Evolutionary conservation across 441 rosid genomes (phyloP).

Genomic region (Francoa sonchifolia): DNA sequence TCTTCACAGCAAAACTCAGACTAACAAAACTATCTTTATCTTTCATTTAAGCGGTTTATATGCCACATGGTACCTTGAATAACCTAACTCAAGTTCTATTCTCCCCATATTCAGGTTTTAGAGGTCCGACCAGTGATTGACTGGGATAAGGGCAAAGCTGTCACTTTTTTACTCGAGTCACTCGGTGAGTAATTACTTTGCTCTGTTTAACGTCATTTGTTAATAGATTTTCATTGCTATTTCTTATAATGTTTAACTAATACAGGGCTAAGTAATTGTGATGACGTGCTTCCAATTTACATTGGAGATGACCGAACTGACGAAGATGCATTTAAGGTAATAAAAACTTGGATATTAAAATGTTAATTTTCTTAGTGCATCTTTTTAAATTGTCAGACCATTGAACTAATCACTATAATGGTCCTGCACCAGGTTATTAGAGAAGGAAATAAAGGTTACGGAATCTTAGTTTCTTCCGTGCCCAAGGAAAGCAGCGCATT

Average conservation of each 20-base stretch:
- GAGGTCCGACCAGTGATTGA: constrained; percentile 85
- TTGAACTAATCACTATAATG: background rate
- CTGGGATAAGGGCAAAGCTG: constrained; percentile 98
- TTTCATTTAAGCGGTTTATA: constrained; percentile 5
- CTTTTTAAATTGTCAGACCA: background rate
- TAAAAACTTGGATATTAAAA: background rate
- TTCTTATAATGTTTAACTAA: background rate
- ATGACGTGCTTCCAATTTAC: constrained; percentile 86
- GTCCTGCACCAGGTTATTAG: constrained; percentile 43
- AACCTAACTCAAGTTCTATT: too few relatives aligned
- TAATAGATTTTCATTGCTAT: background rate
- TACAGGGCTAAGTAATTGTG: constrained; percentile 52
- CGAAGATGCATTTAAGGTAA: constrained; percentile 92
- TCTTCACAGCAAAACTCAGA: constrained; percentile 5
- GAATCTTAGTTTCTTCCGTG: constrained; percentile 65
- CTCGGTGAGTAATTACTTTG: constrained; percentile 39
- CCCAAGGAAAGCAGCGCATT: constrained; percentile 80
- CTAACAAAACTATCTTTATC: background rate
- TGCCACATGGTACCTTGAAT: too few relatives aligned
- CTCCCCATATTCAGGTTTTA: constrained; percentile 37
- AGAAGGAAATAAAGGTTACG: constrained; percentile 63
- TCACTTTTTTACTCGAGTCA: constrained; percentile 80
- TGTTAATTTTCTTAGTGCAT: background rate
- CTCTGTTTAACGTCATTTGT: background rate
- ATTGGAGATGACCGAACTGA: constrained; percentile 94